A percentile compares a stretch with the other conserved stretches of the same genome.
These are phyloP conservation scores for Dianthus caryophyllus DNA, from an alignment of 148 eudicot species.

Conservation along the genomic window DNA sequence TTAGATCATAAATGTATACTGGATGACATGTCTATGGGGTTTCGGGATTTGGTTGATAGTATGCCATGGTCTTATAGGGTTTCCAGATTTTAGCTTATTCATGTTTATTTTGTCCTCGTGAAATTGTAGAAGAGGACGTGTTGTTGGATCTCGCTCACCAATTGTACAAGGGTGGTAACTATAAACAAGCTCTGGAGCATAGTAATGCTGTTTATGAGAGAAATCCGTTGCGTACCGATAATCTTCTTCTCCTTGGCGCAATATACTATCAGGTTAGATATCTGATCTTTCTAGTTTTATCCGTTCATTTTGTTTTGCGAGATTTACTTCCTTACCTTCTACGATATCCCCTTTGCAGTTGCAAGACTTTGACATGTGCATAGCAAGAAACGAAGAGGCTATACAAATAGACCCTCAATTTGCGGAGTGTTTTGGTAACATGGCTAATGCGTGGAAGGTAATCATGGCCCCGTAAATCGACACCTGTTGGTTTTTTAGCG, in stretches of 20 bases:
- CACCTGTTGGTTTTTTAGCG: neutral
- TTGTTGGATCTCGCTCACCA: slow-evolving; percentile 77
- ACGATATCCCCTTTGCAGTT: slow-evolving; percentile 39
- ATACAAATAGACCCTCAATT: slow-evolving; percentile 72
- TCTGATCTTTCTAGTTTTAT: neutral
- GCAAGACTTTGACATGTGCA: slow-evolving; percentile 86
- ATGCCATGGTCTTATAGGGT: too few species aligned
- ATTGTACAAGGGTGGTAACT: slow-evolving; percentile 79
- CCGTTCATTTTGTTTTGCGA: neutral
- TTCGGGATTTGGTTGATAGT: slow-evolving; percentile 3
- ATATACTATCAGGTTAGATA: slow-evolving; percentile 72
- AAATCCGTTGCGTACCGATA: slow-evolving; percentile 78
- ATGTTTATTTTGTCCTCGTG: slow-evolving; percentile 4
- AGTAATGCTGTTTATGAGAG: slow-evolving; percentile 78
- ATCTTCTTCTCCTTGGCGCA: slow-evolving; percentile 89
- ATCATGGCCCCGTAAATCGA: neutral
- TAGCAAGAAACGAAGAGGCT: slow-evolving; percentile 91
- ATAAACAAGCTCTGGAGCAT: slow-evolving; percentile 78
- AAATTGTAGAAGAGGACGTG: slow-evolving; percentile 56
- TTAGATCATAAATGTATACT: too few species aligned
- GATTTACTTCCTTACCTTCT: slow-evolving; percentile 12
- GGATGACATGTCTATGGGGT: too few species aligned
- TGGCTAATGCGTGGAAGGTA: slow-evolving; percentile 99
- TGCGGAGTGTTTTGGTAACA: slow-evolving; percentile 95
- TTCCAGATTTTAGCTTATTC: neutral